phyloP scores from a whole-genome alignment of 139 green algal species.

The Picochlorum sp. region DNA sequence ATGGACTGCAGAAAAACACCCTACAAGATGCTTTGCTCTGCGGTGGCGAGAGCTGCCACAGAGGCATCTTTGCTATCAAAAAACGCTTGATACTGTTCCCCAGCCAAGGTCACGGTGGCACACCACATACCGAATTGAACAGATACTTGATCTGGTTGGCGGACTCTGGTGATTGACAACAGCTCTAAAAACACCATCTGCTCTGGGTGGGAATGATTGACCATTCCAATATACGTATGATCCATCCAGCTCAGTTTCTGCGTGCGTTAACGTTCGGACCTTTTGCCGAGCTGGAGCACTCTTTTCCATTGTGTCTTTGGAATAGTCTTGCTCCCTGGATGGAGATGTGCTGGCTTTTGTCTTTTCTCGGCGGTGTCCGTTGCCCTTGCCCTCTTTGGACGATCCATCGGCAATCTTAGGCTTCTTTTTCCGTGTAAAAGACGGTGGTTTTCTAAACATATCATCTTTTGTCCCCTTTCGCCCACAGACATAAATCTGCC shows the following conservation, averaged over 20 bases:
- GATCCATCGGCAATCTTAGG: neutral
- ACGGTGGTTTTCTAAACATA: constrained; percentile 10
- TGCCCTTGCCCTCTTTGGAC: neutral
- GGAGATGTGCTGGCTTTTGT: neutral
- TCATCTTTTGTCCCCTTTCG: constrained; percentile 23
- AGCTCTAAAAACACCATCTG: constrained; percentile 42
- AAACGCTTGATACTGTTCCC: constrained; percentile 37
- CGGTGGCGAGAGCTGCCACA: constrained; percentile 11
- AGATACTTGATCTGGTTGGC: constrained; percentile 18
- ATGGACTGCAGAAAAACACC: no score
- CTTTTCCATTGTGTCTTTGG: neutral
- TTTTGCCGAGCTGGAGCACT: neutral
- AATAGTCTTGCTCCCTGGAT: neutral
- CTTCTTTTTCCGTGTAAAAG: constrained; percentile 4
- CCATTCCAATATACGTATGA: constrained; percentile 17
- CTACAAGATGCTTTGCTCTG: neutral
- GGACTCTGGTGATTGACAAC: constrained; percentile 15
- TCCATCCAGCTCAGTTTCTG: constrained; percentile 13
- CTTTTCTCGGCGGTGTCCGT: neutral
- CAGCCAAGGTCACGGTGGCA: constrained; percentile 24
- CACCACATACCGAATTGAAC: constrained; percentile 31
- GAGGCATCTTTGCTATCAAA: constrained; percentile 21
- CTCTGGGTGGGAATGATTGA: constrained; percentile 16
- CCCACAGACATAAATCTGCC: constrained; percentile 18
- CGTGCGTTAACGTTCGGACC: constrained; percentile 37